Percentiles rank a stretch among this genome's conserved stretches.
Evolutionary conservation across 768 basidiomycete species (phyloP).

Genomic region (Xerocomellus chrysenteron): DNA sequence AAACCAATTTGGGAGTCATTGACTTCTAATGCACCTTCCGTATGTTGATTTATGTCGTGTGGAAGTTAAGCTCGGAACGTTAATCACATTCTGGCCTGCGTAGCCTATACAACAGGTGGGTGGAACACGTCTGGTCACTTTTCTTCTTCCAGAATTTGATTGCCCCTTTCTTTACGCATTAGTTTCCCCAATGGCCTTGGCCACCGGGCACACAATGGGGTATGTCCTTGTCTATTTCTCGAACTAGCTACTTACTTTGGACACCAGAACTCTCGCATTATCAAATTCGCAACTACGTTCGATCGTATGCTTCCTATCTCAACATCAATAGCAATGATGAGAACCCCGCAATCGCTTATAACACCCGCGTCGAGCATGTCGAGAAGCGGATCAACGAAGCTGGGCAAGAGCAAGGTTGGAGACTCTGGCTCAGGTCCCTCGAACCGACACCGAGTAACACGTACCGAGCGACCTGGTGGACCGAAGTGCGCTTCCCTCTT

Average conservation of each 20-base stretch:
- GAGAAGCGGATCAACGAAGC: slow-evolving; percentile 36
- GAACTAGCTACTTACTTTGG: neutral
- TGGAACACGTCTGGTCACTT: neutral
- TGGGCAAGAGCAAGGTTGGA: slow-evolving; percentile 11
- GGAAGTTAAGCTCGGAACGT: neutral
- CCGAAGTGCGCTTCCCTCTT: slow-evolving; percentile 1
- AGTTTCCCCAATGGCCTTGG: slow-evolving; percentile 19
- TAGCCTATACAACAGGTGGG: slow-evolving; percentile 6
- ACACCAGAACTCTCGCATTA: slow-evolving; percentile 33
- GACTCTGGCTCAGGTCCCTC: slow-evolving; percentile 11
- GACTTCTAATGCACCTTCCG: slow-evolving; percentile 8
- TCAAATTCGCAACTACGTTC: slow-evolving; percentile 34
- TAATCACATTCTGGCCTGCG: neutral
- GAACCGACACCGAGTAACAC: slow-evolving; percentile 11
- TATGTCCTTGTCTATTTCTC: neutral
- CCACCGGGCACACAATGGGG: slow-evolving; percentile 16
- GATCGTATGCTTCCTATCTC: slow-evolving; percentile 15
- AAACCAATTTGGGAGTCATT: slow-evolving; percentile 18
- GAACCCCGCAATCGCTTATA: slow-evolving; percentile 39
- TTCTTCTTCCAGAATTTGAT: neutral
- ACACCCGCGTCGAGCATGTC: slow-evolving; percentile 47
- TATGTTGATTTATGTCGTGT: neutral
- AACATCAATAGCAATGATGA: slow-evolving; percentile 33
- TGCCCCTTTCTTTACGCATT: neutral
- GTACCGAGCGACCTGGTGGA: slow-evolving; percentile 33